Evolutionary conservation across 2,329 filamentous ascomycete species (phyloP), one percentile per base, ranked within the genome.

Genomic region (Teratosphaeria destructans): DNA sequence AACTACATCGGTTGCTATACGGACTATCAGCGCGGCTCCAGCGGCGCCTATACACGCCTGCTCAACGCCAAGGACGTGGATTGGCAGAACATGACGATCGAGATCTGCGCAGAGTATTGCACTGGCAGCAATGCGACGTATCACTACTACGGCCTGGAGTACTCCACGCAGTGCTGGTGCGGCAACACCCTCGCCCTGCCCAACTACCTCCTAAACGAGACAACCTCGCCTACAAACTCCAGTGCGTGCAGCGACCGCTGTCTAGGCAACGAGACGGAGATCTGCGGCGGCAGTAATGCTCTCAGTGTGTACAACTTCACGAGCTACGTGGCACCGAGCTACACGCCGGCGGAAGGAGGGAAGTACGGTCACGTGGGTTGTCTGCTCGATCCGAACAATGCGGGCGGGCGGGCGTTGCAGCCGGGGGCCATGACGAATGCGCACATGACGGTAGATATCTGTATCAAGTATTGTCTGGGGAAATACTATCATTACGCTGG

Each of bases 101-200:
- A 68, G n/a, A 56, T 61, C 14, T 73, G 71, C 55, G 64, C 64
- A 5, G 55, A 57, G 19, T 72, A 61, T 65, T 73, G 71, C 59
- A 54, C 56, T 10, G 35, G 52, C 49, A 62, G 37, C 12, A 56
- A 43, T 8, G 2, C 39, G n/a, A 61, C 65, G 8, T 73, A 64
- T 60, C 64, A 63, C 27, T 71, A 70, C 61, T 69, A 68, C 55
- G 71, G 70, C 35, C 56, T 70, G 1, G 71, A 73, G 58, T 73
- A 69, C 60, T 61, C 61, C 19, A 61, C 61, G 12, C 64, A 73
- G 52, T 71, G 70, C 61, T 72, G 65, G 63, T 72, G 71, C 62
- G 68, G 67, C 39, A 67, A 69, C 55, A 49, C 54, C 32, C 58
- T 67, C 43, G 37, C 34, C 34, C 34, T 27, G 16, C 49, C 26